Percentiles rank a stretch among this genome's conserved stretches.
These are phyloP conservation scores for Nitzschia sp. DNA, from an alignment of 108 stramenopile genomes.

Conservation along the genomic window DNA sequence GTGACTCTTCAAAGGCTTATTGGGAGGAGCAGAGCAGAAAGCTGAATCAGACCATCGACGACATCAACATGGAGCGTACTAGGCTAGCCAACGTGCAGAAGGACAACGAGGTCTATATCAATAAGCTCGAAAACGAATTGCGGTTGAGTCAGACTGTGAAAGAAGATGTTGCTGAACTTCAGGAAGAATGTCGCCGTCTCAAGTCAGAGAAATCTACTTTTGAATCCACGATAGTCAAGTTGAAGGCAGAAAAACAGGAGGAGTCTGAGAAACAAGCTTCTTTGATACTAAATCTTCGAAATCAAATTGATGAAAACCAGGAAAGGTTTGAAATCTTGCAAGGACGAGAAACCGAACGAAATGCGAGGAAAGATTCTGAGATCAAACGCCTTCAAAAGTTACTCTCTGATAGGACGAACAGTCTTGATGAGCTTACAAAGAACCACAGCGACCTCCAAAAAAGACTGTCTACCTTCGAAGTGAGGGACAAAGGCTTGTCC, in stretches of 20 bases:
- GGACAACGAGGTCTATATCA: background rate
- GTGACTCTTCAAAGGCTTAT: background rate
- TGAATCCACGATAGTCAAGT: background rate
- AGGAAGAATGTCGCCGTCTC: background rate
- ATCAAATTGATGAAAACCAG: background rate
- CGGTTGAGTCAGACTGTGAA: background rate
- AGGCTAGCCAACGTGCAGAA: background rate
- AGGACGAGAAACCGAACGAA: background rate
- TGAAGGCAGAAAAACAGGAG: background rate
- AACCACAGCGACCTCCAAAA: background rate
- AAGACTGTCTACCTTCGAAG: background rate
- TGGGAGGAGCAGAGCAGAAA: slow-evolving; percentile 10
- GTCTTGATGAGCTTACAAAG: background rate
- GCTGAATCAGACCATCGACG: background rate
- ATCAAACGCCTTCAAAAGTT: background rate
- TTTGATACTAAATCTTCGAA: background rate
- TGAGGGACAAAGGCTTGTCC: background rate
- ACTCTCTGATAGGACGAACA: background rate
- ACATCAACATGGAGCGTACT: background rate
- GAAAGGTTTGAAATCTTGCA: background rate
- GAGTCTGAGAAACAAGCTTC: background rate
- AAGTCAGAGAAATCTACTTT: background rate
- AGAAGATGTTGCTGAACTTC: background rate
- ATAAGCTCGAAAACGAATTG: slow-evolving; percentile 2
- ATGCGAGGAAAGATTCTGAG: background rate